These are phyloP conservation scores for Rhodotorula diobovata DNA, from an alignment of 768 basidiomycete species.

Conservation along the genomic window DNA sequence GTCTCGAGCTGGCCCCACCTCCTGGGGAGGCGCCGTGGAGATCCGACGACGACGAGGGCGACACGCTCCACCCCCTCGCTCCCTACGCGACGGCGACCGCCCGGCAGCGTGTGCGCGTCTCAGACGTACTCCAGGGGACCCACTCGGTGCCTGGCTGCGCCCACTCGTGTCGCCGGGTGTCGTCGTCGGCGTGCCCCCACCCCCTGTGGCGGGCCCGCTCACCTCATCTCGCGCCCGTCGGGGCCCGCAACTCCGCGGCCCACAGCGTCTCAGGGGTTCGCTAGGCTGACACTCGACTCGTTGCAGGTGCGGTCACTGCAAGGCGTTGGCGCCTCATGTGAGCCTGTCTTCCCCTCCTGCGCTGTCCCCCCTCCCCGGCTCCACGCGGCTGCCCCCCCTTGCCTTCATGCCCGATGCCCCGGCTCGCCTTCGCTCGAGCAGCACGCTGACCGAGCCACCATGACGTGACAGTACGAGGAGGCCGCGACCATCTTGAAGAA, in stretches of 20 bases:
- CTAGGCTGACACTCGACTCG: not conserved
- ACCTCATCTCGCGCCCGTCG: not conserved
- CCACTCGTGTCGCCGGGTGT: no score
- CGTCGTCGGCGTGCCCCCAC: no score
- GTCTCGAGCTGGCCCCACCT: no score
- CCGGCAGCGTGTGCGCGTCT: no score
- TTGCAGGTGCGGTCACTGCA: constrained; percentile 43
- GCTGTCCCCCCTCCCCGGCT: not conserved
- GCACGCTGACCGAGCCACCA: no score
- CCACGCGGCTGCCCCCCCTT: not conserved
- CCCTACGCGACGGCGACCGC: no score
- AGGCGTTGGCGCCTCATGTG: constrained; percentile 23
- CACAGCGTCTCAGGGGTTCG: not conserved
- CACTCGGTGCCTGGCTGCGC: no score
- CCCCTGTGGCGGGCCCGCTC: not conserved
- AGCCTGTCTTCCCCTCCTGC: not conserved
- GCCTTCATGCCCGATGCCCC: not conserved
- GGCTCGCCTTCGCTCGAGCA: no score
- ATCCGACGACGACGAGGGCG: no score
- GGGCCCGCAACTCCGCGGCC: no score
- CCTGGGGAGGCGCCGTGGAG: no score
- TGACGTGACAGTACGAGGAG: constrained; percentile 45
- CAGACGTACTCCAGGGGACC: no score
- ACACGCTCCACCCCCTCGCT: not conserved
- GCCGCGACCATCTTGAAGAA: constrained; percentile 90